Conservation (phyloP, 2,329 filamentous ascomycete species). For the Cordyceps sp. region DNA sequence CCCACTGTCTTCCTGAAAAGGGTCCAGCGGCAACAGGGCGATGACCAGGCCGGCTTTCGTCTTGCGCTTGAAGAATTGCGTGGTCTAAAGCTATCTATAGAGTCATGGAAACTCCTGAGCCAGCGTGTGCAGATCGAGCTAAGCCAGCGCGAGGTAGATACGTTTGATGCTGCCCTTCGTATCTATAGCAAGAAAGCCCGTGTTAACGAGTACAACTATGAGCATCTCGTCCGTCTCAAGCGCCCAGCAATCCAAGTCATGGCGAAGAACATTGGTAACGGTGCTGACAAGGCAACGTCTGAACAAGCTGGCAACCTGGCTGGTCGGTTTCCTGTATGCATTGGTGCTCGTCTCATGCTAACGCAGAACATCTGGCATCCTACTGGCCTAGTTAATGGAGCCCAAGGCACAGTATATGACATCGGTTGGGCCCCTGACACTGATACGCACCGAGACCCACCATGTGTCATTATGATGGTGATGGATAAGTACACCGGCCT, state of each 20-base stretch:
- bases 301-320: neutral
- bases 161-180: neutral
- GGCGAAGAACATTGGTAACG: slow-evolving; percentile 1
- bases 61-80: neutral
- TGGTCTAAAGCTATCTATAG: neutral
- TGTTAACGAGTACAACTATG: neutral
- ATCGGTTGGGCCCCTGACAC: neutral
- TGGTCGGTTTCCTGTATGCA: neutral
- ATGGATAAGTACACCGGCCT: neutral
- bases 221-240: neutral
- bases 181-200: neutral
- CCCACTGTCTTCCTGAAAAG: neutral
- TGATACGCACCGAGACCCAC: neutral
- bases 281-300: neutral
- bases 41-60: too few relatives aligned
- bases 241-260: slow-evolving; percentile 1
- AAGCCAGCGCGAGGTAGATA: neutral
- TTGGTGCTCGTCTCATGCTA: neutral
- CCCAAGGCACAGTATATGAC: neutral
- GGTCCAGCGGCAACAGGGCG: too few relatives aligned
- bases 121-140: neutral
- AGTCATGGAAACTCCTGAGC: neutral
- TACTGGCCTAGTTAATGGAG: neutral
- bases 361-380: neutral
- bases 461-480: neutral